Percentiles rank a stretch among this genome's conserved stretches.
Conservation (phyloP, 2,329 filamentous ascomycete genomes). For the Colletotrichum tropicicola region DNA sequence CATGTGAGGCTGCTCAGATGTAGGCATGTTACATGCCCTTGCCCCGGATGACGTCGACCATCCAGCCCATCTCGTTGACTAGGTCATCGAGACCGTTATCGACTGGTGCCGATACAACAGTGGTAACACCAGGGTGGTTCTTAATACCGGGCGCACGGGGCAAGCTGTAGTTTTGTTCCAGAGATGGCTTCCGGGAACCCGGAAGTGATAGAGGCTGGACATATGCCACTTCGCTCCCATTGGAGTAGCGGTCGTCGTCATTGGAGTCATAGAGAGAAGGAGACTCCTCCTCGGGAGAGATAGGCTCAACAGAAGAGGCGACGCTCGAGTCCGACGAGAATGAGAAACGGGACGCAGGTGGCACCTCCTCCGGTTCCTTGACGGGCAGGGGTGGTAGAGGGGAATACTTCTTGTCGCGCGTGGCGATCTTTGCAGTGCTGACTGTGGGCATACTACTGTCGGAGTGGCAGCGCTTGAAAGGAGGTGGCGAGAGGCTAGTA, state of each 20-base stretch:
- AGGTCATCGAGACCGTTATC: slow-evolving; percentile 51
- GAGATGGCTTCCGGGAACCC: slow-evolving; percentile 28
- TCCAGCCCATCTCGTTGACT: slow-evolving; percentile 59
- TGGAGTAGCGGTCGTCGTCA: slow-evolving; percentile 47
- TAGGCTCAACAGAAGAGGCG: slow-evolving; percentile 46
- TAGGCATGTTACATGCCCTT: slow-evolving; percentile 34
- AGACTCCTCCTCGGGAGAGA: slow-evolving; percentile 49
- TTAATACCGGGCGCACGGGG: slow-evolving; percentile 44
- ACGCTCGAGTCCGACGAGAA: slow-evolving; percentile 42
- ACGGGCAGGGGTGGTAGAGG: slow-evolving; percentile 16
- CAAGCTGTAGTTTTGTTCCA: slow-evolving; percentile 53
- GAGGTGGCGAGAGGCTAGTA: slow-evolving; percentile 63
- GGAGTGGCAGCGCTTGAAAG: slow-evolving; percentile 51
- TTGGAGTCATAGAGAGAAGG: slow-evolving; percentile 58
- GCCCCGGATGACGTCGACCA: slow-evolving; percentile 55
- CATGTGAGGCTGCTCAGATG: background rate
- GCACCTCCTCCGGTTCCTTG: background rate
- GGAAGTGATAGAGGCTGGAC: slow-evolving; percentile 34
- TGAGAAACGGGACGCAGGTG: slow-evolving; percentile 38
- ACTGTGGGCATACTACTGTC: slow-evolving; percentile 37
- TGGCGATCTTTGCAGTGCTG: slow-evolving; percentile 36
- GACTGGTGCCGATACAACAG: slow-evolving; percentile 43
- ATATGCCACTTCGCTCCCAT: slow-evolving; percentile 46
- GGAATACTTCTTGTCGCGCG: slow-evolving; percentile 33
- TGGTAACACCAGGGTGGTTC: slow-evolving; percentile 25